Evolutionary conservation across 345 rosid species (phyloP), one percentile per base, ranked within the genome.

Genomic region (Hevea brasiliensis): DNA sequence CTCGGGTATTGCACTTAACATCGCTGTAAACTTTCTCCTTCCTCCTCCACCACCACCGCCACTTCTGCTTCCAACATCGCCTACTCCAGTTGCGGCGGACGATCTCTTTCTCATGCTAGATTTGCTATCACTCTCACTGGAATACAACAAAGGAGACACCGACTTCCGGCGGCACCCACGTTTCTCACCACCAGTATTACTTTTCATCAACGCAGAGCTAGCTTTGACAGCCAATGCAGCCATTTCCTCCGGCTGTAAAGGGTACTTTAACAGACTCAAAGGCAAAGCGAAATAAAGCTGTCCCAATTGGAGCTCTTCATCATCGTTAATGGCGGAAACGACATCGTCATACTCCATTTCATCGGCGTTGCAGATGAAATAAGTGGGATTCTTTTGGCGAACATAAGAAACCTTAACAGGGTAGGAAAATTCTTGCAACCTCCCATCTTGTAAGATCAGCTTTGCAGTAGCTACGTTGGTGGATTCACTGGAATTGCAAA

Each of bases 141-240:
- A 61, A 62, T 82, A 73, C 20, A 17, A 76, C 23, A 78, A 21
- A 29, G 84, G 85, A 10, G 78, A 70, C 12, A 67, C 72, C 5
- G 62, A 51, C 71, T 90, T 86, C 76, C 85, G 72, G 67, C 86
- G 77, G 56, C 87, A 83, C 57, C 83, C 73, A 18, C 87, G 78
- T 80, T 80, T 77, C 15, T 81, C 83, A 24, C 76, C 84, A 14
- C 84, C 82, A 35, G 73, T 75, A 58, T 67, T 44, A 12, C 37
- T 32, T 32, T 67, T 71, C 10, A 53, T 55, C 0, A 95, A 78
- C 4, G 99, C 99, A 2, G 94, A 78, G 87, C 94, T 95, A 11
- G 99, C 99, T 83, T 89, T 93, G 20, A 95, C 98, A 0, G 99
- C 99, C 84, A 95, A 85, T 80, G 99, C 93, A 18, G 99, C 99